Conservation (phyloP, 2,329 filamentous ascomycete genomes). For the Penicillium sp. region DNA sequence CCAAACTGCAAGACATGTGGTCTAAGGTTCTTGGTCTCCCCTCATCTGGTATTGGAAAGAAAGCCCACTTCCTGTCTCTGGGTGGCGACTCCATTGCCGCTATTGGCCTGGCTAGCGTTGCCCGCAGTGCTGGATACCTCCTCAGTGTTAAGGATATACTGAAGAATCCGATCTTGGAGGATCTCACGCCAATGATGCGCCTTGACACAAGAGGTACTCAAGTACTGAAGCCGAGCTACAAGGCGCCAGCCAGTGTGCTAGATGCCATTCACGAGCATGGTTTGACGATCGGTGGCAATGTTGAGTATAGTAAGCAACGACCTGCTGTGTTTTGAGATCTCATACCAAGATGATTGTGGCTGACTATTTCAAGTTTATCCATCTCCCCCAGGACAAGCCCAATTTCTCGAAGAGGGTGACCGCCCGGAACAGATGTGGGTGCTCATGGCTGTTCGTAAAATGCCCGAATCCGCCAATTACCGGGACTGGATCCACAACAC, state of each 20-base stretch:
- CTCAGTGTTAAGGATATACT: constrained; percentile 17
- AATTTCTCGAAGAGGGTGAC: constrained; percentile 1
- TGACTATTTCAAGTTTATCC: not conserved
- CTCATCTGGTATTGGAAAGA: constrained; percentile 1
- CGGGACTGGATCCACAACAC: constrained; percentile 13
- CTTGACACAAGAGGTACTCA: not conserved
- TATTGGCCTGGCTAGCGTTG: constrained; percentile 14
- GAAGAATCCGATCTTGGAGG: constrained; percentile 7
- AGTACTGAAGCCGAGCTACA: not conserved
- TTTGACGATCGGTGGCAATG: not conserved
- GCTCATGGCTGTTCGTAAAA: not conserved
- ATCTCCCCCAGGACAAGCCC: not conserved
- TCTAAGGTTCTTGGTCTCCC: constrained; percentile 5
- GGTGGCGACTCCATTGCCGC: constrained; percentile 22
- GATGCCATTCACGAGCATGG: not conserved
- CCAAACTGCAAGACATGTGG: constrained; percentile 8
- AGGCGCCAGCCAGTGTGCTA: not conserved
- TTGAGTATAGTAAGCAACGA: not conserved
- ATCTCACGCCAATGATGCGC: constrained; percentile 3
- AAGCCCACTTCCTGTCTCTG: constrained; percentile 7
- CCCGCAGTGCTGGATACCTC: constrained; percentile 6
- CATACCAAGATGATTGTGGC: not conserved
- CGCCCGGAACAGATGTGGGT: constrained; percentile 1
- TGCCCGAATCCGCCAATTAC: constrained; percentile 10
- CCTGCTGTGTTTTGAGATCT: not conserved